phyloP scores from a whole-genome alignment of 768 basidiomycete species.

The Pleurotus pulmonarius region DNA sequence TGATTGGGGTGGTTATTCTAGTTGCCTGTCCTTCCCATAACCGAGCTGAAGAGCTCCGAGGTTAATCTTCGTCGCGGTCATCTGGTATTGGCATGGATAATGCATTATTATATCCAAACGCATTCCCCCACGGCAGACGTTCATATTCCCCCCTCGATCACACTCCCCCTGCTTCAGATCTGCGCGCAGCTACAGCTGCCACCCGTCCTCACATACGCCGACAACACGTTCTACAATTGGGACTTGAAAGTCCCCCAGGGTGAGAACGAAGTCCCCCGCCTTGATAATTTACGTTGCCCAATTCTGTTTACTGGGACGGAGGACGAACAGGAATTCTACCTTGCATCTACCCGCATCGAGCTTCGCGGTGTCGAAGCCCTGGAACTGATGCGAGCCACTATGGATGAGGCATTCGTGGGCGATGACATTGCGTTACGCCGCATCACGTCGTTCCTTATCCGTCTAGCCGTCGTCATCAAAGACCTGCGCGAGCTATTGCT shows the following conservation, averaged over 20 bases:
- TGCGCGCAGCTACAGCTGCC: slow-evolving; percentile 75
- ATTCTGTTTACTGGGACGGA: slow-evolving; percentile 74
- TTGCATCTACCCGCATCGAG: slow-evolving; percentile 86
- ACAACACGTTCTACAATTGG: slow-evolving; percentile 94
- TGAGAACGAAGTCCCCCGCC: slow-evolving; percentile 33
- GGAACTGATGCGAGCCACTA: slow-evolving; percentile 78
- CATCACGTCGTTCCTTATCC: slow-evolving; percentile 59
- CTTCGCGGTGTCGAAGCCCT: slow-evolving; percentile 84
- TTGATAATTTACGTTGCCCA: slow-evolving; percentile 62
- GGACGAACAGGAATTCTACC: slow-evolving; percentile 91
- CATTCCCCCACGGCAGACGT: slow-evolving; percentile 47
- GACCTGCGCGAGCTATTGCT: slow-evolving; percentile 65
- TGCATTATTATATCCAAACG: slow-evolving; percentile 80
- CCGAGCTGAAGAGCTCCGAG: slow-evolving; percentile 45
- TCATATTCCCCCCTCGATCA: slow-evolving; percentile 68
- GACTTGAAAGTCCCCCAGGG: slow-evolving; percentile 29
- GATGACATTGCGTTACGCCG: slow-evolving; percentile 66
- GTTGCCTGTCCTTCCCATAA: slow-evolving; percentile 52
- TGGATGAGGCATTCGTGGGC: slow-evolving; percentile 89
- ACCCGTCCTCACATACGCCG: slow-evolving; percentile 88
- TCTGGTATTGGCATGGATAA: slow-evolving; percentile 69
- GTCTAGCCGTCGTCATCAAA: slow-evolving; percentile 62
- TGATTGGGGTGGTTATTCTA: slow-evolving; percentile 16
- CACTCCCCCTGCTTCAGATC: slow-evolving; percentile 74
- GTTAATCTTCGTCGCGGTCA: slow-evolving; percentile 70